Evolutionary conservation across 1,139 yeast genomes (phyloP).

Genomic region (Yamadazyma spencermartinsiae): DNA sequence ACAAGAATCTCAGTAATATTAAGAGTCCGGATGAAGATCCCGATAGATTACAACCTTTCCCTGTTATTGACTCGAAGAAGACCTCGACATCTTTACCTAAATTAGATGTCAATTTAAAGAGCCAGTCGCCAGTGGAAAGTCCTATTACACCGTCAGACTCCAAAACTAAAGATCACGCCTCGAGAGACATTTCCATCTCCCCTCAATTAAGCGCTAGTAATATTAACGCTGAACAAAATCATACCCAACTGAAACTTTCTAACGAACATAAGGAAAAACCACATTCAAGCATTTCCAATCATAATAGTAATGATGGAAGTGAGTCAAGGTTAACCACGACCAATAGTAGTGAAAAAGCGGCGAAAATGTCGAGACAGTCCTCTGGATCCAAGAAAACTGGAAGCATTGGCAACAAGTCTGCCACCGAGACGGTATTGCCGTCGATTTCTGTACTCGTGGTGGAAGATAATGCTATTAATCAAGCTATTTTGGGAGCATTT

Average conservation of each 20-base stretch:
- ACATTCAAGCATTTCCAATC: not conserved
- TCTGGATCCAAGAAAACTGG: conserved; percentile 16
- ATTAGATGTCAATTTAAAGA: conserved; percentile 9
- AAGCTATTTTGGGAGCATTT: conserved; percentile 90
- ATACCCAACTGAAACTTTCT: not conserved
- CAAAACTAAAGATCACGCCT: conserved; percentile 1
- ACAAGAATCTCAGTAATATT: conserved; percentile 22
- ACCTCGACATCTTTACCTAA: conserved; percentile 12
- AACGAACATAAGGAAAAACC: not conserved
- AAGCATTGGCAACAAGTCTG: conserved; percentile 10
- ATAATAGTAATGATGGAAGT: not conserved
- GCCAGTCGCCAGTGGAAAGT: conserved; percentile 5
- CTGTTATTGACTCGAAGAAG: conserved; percentile 5
- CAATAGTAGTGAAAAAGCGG: not conserved
- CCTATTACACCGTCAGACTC: conserved; percentile 4
- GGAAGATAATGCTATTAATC: conserved; percentile 94
- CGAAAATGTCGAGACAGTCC: conserved; percentile 11
- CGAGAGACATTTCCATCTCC: not conserved
- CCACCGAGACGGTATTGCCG: conserved; percentile 51
- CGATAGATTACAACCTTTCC: conserved; percentile 12
- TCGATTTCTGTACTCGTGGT: conserved; percentile 89
- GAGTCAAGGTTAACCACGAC: not conserved
- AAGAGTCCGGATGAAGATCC: conserved; percentile 10
- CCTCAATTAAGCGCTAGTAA: too few relatives aligned
- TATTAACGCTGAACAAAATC: not conserved